Conservation (phyloP, 2,329 filamentous ascomycete species). For the Ophiocordyceps camponoti-floridani region DNA sequence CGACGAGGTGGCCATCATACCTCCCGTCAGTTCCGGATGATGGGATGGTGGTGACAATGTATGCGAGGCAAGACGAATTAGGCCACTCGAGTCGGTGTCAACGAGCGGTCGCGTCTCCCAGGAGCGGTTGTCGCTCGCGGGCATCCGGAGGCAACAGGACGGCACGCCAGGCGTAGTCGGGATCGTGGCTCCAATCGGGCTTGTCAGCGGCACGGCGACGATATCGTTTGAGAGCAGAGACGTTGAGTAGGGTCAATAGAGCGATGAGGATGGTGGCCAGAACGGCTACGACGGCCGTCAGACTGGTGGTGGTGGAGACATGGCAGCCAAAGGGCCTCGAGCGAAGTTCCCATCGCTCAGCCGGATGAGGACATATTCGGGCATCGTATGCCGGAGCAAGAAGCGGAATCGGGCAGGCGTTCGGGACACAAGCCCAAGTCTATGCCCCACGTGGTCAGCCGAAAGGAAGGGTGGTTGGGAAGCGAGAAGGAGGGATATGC, state of each 20-base stretch:
- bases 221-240: constrained; percentile 5
- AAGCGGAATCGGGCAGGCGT: constrained; percentile 23
- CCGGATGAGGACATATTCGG: constrained; percentile 32
- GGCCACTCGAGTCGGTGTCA: background rate
- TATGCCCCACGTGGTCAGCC: constrained; percentile 7
- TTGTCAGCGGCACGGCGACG: constrained; percentile 7
- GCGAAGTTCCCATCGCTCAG: constrained; percentile 20
- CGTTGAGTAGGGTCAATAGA: constrained; percentile 6
- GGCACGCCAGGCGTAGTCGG: constrained; percentile 5
- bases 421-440: constrained; percentile 37
- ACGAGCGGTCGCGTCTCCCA: constrained; percentile 3
- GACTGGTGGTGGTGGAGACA: constrained; percentile 16
- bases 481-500: constrained; percentile 4
- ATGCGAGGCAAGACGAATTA: background rate
- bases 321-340: constrained; percentile 16
- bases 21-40: constrained; percentile 73
- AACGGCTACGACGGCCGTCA: constrained; percentile 12
- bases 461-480: background rate
- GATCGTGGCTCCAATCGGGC: constrained; percentile 6
- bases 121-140: constrained; percentile 13
- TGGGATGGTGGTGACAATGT: constrained; percentile 17
- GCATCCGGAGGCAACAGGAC: constrained; percentile 2
- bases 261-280: constrained; percentile 11
- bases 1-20: constrained; percentile 77
- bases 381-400: constrained; percentile 31